A percentile compares a stretch with the other conserved stretches of the same genome.
Evolutionary conservation across 202 grass and related monocot genomes (phyloP).

Genomic region (Schoenoplectus tabernaemontani): DNA sequence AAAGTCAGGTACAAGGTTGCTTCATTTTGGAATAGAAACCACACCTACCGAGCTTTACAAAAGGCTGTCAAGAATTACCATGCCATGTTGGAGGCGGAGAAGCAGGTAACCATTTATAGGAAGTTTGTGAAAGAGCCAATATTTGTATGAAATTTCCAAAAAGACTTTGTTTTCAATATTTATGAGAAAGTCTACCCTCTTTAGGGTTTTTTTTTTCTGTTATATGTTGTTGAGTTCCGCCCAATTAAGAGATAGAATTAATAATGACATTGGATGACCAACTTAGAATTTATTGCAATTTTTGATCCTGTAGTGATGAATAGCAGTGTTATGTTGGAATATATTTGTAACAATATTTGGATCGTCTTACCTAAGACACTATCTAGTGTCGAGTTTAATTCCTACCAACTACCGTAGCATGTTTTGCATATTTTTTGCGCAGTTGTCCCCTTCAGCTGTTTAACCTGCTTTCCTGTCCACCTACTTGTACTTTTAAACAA

Average conservation of each 20-base stretch:
- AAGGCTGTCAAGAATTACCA: slow-evolving; percentile 33
- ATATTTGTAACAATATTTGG: too few species aligned
- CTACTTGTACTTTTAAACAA: neutral
- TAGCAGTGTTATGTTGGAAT: neutral
- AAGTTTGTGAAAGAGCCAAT: neutral
- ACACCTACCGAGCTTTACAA: slow-evolving; percentile 35
- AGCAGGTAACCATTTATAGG: slow-evolving; percentile 24
- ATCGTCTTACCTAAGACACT: neutral
- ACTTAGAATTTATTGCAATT: neutral
- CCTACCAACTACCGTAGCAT: neutral
- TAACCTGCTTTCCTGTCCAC: neutral
- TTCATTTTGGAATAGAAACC: slow-evolving; percentile 62
- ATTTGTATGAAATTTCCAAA: neutral
- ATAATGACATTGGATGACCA: neutral
- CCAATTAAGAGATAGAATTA: neutral
- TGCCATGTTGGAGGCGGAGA: slow-evolving; percentile 43
- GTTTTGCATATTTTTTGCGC: neutral
- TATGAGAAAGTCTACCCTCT: neutral
- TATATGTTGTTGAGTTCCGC: neutral
- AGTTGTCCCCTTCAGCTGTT: neutral
- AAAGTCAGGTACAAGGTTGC: slow-evolving; percentile 53
- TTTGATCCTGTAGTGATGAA: neutral
- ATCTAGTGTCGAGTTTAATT: neutral
- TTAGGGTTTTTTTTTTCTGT: neutral
- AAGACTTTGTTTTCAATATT: neutral